Evolutionary conservation across 2,329 filamentous ascomycete species (phyloP).

Genomic region (Trichothecium sympodiale): DNA sequence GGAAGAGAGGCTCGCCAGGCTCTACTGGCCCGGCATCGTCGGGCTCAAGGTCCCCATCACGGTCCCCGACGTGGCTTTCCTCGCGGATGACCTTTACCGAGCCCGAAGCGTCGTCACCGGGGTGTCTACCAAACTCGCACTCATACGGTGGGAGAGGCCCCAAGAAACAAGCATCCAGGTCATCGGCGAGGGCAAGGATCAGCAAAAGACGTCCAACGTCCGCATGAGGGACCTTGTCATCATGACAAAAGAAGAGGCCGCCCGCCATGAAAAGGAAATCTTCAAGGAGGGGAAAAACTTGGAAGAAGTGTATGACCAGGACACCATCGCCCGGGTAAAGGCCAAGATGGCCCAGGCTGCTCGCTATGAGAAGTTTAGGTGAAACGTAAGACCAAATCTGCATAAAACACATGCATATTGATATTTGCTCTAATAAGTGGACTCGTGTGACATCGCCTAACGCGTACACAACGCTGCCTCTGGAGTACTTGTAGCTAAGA

Average conservation of each 20-base stretch:
- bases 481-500: too few relatives aligned
- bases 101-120: constrained; percentile 77
- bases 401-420: background rate
- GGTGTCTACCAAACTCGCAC: constrained; percentile 63
- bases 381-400: constrained; percentile 2
- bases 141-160: constrained; percentile 73
- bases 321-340: constrained; percentile 57
- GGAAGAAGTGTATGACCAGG: constrained; percentile 63
- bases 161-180: constrained; percentile 41
- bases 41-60: constrained; percentile 74
- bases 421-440: background rate
- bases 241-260: constrained; percentile 87
- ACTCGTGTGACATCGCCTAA: too few relatives aligned
- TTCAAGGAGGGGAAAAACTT: constrained; percentile 55
- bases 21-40: constrained; percentile 24
- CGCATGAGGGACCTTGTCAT: constrained; percentile 64
- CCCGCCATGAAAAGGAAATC: constrained; percentile 68
- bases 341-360: constrained; percentile 56
- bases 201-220: constrained; percentile 67
- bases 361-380: constrained; percentile 42
- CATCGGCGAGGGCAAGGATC: constrained; percentile 54
- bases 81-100: constrained; percentile 80
- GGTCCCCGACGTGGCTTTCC: constrained; percentile 70
- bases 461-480: too few relatives aligned
- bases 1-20: constrained; percentile 63